A percentile compares a stretch with the other conserved stretches of the same genome.
Conservation (phyloP, 495 filamentous ascomycete genomes). For the Peziza echinospora region DNA sequence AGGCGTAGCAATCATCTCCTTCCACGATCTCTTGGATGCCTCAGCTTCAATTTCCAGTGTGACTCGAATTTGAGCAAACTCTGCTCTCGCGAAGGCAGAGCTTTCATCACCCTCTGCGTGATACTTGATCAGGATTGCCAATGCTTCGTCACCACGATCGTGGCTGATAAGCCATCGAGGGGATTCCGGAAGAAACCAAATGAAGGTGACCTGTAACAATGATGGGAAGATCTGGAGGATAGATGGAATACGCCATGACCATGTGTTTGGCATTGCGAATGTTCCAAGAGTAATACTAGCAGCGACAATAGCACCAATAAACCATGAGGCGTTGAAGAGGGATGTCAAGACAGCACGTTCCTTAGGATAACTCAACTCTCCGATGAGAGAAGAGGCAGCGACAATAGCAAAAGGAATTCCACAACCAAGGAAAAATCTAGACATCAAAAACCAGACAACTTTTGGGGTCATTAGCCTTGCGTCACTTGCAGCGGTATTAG, state of each 20-base stretch:
- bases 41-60: slow-evolving; percentile 37
- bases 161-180: slow-evolving; percentile 39
- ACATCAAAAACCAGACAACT: slow-evolving; percentile 41
- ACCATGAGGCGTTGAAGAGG: slow-evolving; percentile 45
- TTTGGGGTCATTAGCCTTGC: slow-evolving; percentile 1
- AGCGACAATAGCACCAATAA: slow-evolving; percentile 38
- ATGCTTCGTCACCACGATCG: slow-evolving; percentile 36
- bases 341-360: slow-evolving; percentile 43
- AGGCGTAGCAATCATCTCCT: slow-evolving; percentile 30
- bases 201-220: slow-evolving; percentile 33
- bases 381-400: slow-evolving; percentile 40
- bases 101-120: slow-evolving; percentile 36
- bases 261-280: slow-evolving; percentile 30
- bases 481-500: background rate
- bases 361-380: slow-evolving; percentile 44
- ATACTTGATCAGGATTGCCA: slow-evolving; percentile 34
- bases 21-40: slow-evolving; percentile 31
- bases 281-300: slow-evolving; percentile 37
- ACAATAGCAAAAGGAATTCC: slow-evolving; percentile 44
- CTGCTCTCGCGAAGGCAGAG: slow-evolving; percentile 35
- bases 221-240: slow-evolving; percentile 33
- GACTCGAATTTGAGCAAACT: slow-evolving; percentile 37
- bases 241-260: slow-evolving; percentile 45
- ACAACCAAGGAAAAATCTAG: slow-evolving; percentile 43
- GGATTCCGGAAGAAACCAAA: slow-evolving; percentile 32